phyloP scores from a whole-genome alignment of 1,139 yeast genomes.

The Blastobotrys indianensis region DNA sequence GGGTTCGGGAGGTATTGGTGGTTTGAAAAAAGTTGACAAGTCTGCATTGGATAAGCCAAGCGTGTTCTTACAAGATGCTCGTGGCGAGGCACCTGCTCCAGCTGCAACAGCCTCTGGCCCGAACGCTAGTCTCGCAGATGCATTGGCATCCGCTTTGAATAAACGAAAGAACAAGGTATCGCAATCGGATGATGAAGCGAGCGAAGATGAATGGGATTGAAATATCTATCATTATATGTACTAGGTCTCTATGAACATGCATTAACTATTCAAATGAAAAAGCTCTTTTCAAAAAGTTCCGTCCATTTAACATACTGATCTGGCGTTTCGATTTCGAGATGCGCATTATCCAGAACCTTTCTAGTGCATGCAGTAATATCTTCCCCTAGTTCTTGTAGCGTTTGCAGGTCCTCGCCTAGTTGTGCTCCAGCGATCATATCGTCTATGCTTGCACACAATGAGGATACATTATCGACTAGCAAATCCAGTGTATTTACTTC shows the following conservation, averaged over 20 bases:
- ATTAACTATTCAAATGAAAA: constrained; percentile 5
- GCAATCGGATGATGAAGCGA: constrained; percentile 81
- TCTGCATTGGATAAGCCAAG: constrained; percentile 75
- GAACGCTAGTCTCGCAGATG: constrained; percentile 71
- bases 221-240: background rate
- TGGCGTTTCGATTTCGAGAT: constrained; percentile 11
- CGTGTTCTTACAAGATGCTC: constrained; percentile 62
- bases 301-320: constrained; percentile 17
- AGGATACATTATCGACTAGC: constrained; percentile 7
- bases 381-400: background rate
- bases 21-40: constrained; percentile 73
- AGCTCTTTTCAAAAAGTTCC: constrained; percentile 12
- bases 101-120: constrained; percentile 38
- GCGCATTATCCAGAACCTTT: background rate
- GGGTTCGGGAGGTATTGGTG: constrained; percentile 66
- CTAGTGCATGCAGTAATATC: constrained; percentile 3
- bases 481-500: constrained; percentile 4
- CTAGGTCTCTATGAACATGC: background rate
- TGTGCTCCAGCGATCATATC: constrained; percentile 14
- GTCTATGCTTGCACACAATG: constrained; percentile 14
- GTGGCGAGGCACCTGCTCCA: constrained; percentile 47
- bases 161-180: constrained; percentile 79
- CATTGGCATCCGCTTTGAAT: constrained; percentile 78
- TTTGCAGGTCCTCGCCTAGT: constrained; percentile 3
- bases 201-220: constrained; percentile 57